Evolutionary conservation across 768 basidiomycete genomes (phyloP), one percentile per base, ranked within the genome.

Genomic region (Boletus subparvulus): DNA sequence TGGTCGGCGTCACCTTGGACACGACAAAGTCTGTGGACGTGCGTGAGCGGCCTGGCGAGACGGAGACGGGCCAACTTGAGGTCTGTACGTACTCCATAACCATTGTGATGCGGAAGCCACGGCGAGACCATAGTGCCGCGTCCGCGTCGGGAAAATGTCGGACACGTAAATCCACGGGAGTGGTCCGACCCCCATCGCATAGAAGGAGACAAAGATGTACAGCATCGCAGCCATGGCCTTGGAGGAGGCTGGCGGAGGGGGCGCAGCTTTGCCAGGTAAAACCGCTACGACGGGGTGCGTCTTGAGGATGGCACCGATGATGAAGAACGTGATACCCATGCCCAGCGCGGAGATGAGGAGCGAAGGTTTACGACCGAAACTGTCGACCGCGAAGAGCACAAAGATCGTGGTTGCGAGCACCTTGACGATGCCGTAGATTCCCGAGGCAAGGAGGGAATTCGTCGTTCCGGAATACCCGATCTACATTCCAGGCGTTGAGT

Each of bases 101-200:
- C 91, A 93, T 54, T 94, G 92, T 3, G 88, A 84, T 16, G 84
- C 83, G 55, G 87, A 86, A 0, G 87, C 92, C 6, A 84, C 72
- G 0, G 89, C 81, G 21, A 94, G 74, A 37, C 92, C 92, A 63
- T 87, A 92, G 63, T 91, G 87, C 54, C 92, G 78, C 16, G 91
- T 92, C 42, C 90, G 77, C 14, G 89, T 94, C 8, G 88, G 87
- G 81, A 94, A 94, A 62, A 94, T 92, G 68, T 94, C 92, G 6
- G 89, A 78, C 42, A 86, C 87, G 61, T 87, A 88, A 21, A 89
- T 82, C 76, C 73, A 80, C 16, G 80, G 87, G 13, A 79, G 70
- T n/a, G 84, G 84, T 19, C 90, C 92, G 86, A 89, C 91, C 39
- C 89, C 90, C 83, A 92, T 87, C 4, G 86, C 89, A 71, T 93